Evolutionary conservation across 345 rosid genomes (phyloP).

Genomic region (Physaria fendleri): DNA sequence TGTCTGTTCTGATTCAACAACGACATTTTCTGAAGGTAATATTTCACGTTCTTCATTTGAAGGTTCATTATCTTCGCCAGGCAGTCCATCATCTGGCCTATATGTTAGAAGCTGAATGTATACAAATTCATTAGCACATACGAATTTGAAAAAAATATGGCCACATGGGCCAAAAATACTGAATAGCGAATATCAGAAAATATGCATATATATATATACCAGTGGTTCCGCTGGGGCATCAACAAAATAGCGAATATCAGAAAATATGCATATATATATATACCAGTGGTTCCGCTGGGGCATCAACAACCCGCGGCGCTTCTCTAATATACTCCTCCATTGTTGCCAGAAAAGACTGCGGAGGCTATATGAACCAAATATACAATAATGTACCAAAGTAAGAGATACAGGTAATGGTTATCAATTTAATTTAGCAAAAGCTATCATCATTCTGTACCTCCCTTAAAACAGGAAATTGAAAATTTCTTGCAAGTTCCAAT

Average conservation of each 20-base stretch:
- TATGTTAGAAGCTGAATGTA: slow-evolving; percentile 68
- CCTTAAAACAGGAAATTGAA: slow-evolving; percentile 89
- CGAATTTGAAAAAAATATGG: neutral
- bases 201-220: slow-evolving; percentile 60
- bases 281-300: slow-evolving; percentile 64
- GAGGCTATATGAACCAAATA: slow-evolving; percentile 52
- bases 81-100: slow-evolving; percentile 64
- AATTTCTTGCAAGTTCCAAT: slow-evolving; percentile 95
- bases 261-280: no score
- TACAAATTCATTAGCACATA: slow-evolving; percentile 11
- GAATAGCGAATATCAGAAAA: neutral
- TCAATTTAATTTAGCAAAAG: neutral
- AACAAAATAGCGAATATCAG: no score
- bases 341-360: slow-evolving; percentile 84
- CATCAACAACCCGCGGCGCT: slow-evolving; percentile 83
- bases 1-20: slow-evolving; percentile 37
- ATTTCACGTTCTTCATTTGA: slow-evolving; percentile 54
- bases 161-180: neutral
- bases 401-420: neutral
- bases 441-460: slow-evolving; percentile 45
- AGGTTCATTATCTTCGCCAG: slow-evolving; percentile 43
- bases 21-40: slow-evolving; percentile 41
- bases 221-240: slow-evolving; percentile 56
- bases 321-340: slow-evolving; percentile 98
- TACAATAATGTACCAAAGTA: neutral